Conservation (phyloP, 2,329 filamentous ascomycete species). For the Sporothrix pseudoabietina region DNA sequence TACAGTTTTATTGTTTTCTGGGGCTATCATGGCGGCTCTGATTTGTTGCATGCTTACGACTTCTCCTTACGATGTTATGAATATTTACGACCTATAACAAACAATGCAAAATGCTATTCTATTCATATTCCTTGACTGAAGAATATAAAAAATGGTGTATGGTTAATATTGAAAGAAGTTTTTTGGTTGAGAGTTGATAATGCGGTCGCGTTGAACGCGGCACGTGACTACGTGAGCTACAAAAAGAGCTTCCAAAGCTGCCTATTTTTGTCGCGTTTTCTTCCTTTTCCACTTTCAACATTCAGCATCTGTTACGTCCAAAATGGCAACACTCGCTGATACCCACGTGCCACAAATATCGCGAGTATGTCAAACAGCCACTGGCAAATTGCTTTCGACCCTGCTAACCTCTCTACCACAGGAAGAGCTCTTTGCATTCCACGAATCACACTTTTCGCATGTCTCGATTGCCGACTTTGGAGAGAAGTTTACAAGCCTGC, state of each 20-base stretch:
- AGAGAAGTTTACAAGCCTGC: slow-evolving; percentile 44
- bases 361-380: slow-evolving; percentile 44
- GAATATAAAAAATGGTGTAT: no score
- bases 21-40: neutral
- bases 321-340: slow-evolving; percentile 24
- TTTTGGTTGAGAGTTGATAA: neutral
- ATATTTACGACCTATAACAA: slow-evolving; percentile 1
- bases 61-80: neutral
- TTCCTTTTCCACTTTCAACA: neutral
- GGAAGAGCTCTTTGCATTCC: slow-evolving; percentile 63
- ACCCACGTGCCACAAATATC: slow-evolving; percentile 43
- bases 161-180: no score
- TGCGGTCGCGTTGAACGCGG: neutral
- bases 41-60: neutral
- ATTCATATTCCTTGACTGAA: no score
- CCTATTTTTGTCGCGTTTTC: slow-evolving; percentile 11
- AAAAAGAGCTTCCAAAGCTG: neutral
- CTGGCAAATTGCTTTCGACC: neutral
- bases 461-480: slow-evolving; percentile 51
- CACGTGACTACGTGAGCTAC: slow-evolving; percentile 16
- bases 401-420: slow-evolving; percentile 44
- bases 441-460: slow-evolving; percentile 60
- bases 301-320: neutral
- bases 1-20: neutral
- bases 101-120: neutral